Percentiles rank a stretch among this genome's conserved stretches.
phyloP scores from a whole-genome alignment of 2,329 filamentous ascomycete genomes.

The Ceratocystis ficicola region DNA sequence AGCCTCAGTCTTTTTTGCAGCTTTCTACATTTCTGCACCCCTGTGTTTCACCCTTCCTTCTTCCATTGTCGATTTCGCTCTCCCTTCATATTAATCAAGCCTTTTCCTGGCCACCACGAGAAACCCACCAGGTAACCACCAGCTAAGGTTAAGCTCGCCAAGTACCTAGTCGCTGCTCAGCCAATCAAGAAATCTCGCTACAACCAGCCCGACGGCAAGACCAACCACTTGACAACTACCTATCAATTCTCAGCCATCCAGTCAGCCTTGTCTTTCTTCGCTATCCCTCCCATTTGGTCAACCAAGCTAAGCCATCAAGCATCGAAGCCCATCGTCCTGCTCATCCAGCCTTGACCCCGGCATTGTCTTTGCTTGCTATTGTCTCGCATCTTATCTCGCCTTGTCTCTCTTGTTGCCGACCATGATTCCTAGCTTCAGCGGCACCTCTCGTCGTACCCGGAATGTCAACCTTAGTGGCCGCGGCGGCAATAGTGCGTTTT shows the following conservation, averaged over 20 bases:
- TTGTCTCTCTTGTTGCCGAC: slow-evolving; percentile 8
- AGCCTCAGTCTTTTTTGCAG: neutral
- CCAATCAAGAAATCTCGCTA: neutral
- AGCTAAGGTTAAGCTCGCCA: too few species aligned
- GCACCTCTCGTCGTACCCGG: slow-evolving; percentile 68
- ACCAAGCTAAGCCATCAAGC: neutral
- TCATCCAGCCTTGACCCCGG: neutral
- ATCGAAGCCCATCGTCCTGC: neutral
- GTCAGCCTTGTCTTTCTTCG: neutral
- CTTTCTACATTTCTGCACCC: neutral
- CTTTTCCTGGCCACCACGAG: neutral
- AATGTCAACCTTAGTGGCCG: slow-evolving; percentile 92
- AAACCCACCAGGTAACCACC: slow-evolving; percentile 7
- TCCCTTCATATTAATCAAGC: too few species aligned
- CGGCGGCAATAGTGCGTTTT: slow-evolving; percentile 49
- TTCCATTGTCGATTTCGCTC: neutral
- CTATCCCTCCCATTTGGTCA: neutral
- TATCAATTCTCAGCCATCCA: too few species aligned
- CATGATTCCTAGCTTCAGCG: slow-evolving; percentile 92
- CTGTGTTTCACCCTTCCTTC: neutral
- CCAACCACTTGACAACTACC: neutral
- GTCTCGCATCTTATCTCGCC: neutral
- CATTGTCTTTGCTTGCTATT: too few species aligned
- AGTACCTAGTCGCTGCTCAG: neutral
- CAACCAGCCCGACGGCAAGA: neutral